These are phyloP conservation scores for Kwoniella dejecticola DNA, from an alignment of 768 basidiomycete genomes.

Conservation along the genomic window DNA sequence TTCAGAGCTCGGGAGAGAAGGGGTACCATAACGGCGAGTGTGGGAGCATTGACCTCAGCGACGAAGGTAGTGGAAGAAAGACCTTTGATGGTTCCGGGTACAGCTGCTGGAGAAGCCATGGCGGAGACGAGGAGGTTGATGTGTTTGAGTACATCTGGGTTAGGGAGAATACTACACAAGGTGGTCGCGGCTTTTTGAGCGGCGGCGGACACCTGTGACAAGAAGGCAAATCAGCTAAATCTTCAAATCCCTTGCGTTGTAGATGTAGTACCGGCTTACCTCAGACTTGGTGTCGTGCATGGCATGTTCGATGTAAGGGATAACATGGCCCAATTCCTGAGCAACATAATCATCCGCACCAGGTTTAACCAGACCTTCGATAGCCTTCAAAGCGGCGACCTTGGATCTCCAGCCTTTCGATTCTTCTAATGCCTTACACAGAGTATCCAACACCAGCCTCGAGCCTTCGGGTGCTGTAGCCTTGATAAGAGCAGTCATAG, in stretches of 20 bases:
- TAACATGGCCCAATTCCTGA: conserved; percentile 73
- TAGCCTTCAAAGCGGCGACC: conserved; percentile 85
- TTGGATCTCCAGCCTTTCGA: conserved; percentile 89
- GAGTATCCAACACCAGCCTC: conserved; percentile 65
- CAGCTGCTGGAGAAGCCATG: conserved; percentile 83
- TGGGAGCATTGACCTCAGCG: conserved; percentile 94
- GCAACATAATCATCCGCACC: conserved; percentile 68
- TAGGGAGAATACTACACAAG: conserved; percentile 86
- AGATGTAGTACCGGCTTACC: conserved; percentile 59
- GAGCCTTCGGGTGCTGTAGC: conserved; percentile 82
- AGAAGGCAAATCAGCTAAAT: neutral
- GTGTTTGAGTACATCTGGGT: conserved; percentile 87
- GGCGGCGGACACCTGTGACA: conserved; percentile 74
- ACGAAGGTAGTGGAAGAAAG: conserved; percentile 95
- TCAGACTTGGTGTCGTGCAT: conserved; percentile 98
- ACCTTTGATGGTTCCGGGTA: conserved; percentile 90
- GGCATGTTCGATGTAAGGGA: conserved; percentile 82
- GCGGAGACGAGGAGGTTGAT: conserved; percentile 79
- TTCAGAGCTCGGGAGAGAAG: conserved; percentile 86
- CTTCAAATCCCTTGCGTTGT: neutral
- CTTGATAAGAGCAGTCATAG: conserved; percentile 81
- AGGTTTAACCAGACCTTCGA: conserved; percentile 68
- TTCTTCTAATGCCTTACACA: conserved; percentile 64
- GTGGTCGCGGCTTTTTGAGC: conserved; percentile 87
- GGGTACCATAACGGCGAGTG: conserved; percentile 91